Evolutionary conservation across 2,329 filamentous ascomycete species (phyloP).

Genomic region (Aspergillus puulaauensis): DNA sequence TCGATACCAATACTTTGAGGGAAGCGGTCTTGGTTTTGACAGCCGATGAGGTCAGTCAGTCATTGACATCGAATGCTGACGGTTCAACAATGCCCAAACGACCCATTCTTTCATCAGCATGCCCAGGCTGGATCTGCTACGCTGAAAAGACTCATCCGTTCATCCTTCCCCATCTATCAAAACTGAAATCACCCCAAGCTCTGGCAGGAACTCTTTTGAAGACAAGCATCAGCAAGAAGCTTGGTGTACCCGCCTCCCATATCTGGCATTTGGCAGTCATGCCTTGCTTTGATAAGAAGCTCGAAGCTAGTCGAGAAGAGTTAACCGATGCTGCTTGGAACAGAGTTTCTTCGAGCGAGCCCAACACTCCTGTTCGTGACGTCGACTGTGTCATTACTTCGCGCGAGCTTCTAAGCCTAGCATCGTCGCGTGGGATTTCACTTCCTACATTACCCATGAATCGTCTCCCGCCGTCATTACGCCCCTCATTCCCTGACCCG

Average conservation of each 20-base stretch:
- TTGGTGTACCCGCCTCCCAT: slow-evolving; percentile 70
- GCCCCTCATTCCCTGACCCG: slow-evolving; percentile 69
- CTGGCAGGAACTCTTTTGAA: slow-evolving; percentile 88
- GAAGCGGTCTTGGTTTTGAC: slow-evolving; percentile 80
- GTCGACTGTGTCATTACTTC: slow-evolving; percentile 98
- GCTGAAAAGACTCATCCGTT: slow-evolving; percentile 97
- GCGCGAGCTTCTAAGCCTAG: slow-evolving; percentile 88
- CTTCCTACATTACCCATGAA: slow-evolving; percentile 70
- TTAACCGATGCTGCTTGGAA: slow-evolving; percentile 78
- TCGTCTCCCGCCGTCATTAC: slow-evolving; percentile 48
- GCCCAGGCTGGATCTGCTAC: slow-evolving; percentile 98
- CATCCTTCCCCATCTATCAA: slow-evolving; percentile 84
- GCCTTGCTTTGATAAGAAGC: slow-evolving; percentile 99
- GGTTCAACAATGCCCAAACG: slow-evolving; percentile 29
- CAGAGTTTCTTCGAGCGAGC: slow-evolving; percentile 33
- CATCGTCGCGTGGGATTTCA: slow-evolving; percentile 73
- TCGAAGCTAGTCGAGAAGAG: slow-evolving; percentile 91
- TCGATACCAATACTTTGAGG: slow-evolving; percentile 83
- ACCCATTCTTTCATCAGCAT: slow-evolving; percentile 74
- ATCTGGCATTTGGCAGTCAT: slow-evolving; percentile 97
- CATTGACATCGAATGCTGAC: slow-evolving; percentile 21
- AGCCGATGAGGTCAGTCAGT: slow-evolving; percentile 66
- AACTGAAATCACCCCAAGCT: slow-evolving; percentile 91
- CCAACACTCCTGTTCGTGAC: slow-evolving; percentile 63
- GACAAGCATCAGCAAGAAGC: slow-evolving; percentile 71